These are phyloP conservation scores for Xylariaceae sp. DNA, from an alignment of 2,329 filamentous ascomycete genomes.

Conservation along the genomic window DNA sequence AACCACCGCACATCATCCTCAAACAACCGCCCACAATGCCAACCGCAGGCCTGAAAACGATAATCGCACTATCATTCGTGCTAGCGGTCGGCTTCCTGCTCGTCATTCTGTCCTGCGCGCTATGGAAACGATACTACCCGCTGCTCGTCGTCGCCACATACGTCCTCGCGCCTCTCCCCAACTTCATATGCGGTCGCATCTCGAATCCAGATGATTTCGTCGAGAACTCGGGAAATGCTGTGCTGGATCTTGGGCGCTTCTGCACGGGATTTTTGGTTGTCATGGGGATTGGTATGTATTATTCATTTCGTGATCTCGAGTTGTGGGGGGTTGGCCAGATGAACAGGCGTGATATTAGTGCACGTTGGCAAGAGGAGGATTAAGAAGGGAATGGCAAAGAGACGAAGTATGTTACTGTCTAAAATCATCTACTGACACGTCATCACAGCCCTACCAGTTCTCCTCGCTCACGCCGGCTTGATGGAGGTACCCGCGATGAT, in stretches of 20 bases:
- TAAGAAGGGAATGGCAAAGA: not conserved
- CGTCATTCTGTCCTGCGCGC: conserved; percentile 94
- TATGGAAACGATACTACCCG: conserved; percentile 93
- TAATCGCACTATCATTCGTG: conserved; percentile 98
- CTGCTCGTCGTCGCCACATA: conserved; percentile 95
- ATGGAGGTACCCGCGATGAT: conserved; percentile 84
- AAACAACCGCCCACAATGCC: conserved; percentile 45
- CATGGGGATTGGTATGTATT: conserved; percentile 86
- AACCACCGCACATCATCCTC: conserved; percentile 5
- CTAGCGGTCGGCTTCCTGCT: conserved; percentile 98
- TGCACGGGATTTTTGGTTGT: conserved; percentile 92
- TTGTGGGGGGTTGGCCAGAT: not conserved
- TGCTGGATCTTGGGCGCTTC: conserved; percentile 93
- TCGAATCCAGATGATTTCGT: conserved; percentile 95
- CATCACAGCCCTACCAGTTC: conserved; percentile 73
- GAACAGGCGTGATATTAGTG: not conserved
- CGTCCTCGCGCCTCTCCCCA: conserved; percentile 87
- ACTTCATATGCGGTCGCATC: conserved; percentile 90
- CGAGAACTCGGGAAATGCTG: conserved; percentile 73
- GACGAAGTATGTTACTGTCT: not conserved
- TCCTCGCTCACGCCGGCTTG: conserved; percentile 82
- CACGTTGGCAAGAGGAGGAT: not conserved
- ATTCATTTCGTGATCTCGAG: not conserved
- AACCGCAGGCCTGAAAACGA: conserved; percentile 94
- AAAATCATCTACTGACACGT: conserved; percentile 6